Evolutionary conservation across 148 eudicot genomes (phyloP).

Genomic region (Limonium bicolor): DNA sequence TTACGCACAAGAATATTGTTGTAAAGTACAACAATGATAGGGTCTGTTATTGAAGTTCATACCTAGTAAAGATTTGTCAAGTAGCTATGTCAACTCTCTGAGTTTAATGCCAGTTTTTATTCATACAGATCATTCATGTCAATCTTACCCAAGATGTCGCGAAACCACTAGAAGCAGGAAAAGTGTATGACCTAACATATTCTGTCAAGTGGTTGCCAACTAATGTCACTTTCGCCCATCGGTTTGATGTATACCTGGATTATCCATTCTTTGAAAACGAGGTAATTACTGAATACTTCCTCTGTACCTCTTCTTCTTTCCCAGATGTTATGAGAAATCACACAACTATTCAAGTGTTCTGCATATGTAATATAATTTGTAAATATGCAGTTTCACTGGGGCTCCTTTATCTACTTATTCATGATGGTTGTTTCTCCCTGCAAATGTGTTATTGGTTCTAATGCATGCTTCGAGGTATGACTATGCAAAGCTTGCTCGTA

Average conservation of each 20-base stretch:
- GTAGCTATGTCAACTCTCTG: background rate
- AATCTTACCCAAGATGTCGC: slow-evolving; percentile 80
- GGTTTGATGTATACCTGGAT: slow-evolving; percentile 91
- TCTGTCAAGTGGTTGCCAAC: slow-evolving; percentile 67
- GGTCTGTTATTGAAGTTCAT: slow-evolving; percentile 17
- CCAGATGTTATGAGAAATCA: too few relatives aligned
- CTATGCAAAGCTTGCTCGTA: slow-evolving; percentile 90
- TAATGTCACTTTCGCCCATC: slow-evolving; percentile 45
- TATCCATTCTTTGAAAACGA: slow-evolving; percentile 91
- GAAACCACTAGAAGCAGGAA: slow-evolving; percentile 65
- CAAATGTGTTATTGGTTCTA: slow-evolving; percentile 80
- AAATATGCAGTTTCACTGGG: slow-evolving; percentile 80
- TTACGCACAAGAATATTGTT: slow-evolving; percentile 52
- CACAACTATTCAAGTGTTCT: background rate
- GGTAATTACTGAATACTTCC: slow-evolving; percentile 42
- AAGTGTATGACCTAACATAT: slow-evolving; percentile 56
- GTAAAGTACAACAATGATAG: slow-evolving; percentile 66
- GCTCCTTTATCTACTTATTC: slow-evolving; percentile 87
- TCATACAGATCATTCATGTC: slow-evolving; percentile 79
- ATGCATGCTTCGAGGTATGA: slow-evolving; percentile 95
- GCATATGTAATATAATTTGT: background rate
- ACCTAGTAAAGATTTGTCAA: background rate
- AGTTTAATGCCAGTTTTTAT: slow-evolving; percentile 1
- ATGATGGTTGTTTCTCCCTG: slow-evolving; percentile 99
- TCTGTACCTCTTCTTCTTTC: too few relatives aligned